A percentile compares a stretch with the other conserved stretches of the same genome.
Evolutionary conservation across 2,329 filamentous ascomycete species (phyloP).

Genomic region (Colletotrichum filicis): DNA sequence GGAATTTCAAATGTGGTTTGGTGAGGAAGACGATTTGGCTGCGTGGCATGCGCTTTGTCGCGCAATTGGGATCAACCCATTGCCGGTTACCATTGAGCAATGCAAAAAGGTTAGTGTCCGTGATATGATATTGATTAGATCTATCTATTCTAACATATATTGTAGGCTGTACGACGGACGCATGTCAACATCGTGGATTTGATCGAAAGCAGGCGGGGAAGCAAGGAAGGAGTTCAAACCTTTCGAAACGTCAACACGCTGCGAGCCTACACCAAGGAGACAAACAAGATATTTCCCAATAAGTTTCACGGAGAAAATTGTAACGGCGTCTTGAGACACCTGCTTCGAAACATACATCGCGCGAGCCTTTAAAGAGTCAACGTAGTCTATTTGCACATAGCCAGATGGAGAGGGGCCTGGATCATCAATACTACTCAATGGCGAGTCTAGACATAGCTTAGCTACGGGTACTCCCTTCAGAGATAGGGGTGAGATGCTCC

Average conservation of each 20-base stretch:
- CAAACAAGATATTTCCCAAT: neutral
- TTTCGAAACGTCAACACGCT: neutral
- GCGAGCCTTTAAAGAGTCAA: neutral
- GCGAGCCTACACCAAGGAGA: neutral
- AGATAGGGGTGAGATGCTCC: no score
- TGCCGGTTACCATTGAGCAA: neutral
- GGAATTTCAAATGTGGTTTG: neutral
- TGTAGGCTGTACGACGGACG: neutral
- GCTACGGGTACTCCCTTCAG: no score
- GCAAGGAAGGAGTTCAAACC: neutral
- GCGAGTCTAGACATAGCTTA: no score
- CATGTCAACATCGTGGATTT: neutral
- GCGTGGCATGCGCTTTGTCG: neutral
- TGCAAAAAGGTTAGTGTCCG: neutral
- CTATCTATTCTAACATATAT: neutral
- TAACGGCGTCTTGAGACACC: neutral
- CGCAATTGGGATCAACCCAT: neutral
- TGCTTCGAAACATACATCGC: neutral
- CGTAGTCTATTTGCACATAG: neutral
- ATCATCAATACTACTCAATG: constrained; percentile 64
- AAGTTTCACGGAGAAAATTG: neutral
- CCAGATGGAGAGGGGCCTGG: neutral
- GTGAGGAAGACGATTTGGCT: neutral
- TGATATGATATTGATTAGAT: neutral
- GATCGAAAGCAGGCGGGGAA: neutral